Evolutionary conservation across 2,329 filamentous ascomycete species (phyloP).

Genomic region (Lojkania enalia): DNA sequence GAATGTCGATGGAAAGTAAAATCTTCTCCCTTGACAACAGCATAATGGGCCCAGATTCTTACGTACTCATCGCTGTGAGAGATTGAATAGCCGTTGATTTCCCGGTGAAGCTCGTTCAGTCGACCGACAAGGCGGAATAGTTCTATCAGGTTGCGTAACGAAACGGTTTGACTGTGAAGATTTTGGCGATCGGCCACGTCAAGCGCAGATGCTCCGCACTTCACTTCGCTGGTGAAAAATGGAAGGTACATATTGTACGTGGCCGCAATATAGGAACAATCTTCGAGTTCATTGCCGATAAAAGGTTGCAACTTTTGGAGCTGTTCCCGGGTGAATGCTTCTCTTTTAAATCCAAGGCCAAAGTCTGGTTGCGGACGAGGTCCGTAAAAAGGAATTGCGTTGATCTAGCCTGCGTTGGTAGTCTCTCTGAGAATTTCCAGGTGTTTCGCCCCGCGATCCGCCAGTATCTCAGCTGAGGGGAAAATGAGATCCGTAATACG

Average conservation of each 20-base stretch:
- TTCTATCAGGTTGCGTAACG: slow-evolving; percentile 14
- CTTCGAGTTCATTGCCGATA: slow-evolving; percentile 25
- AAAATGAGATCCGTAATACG: slow-evolving; percentile 20
- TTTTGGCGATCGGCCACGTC: slow-evolving; percentile 29
- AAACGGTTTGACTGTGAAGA: slow-evolving; percentile 21
- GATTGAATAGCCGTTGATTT: slow-evolving; percentile 24
- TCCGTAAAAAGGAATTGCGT: slow-evolving; percentile 14
- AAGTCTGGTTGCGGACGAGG: slow-evolving; percentile 22
- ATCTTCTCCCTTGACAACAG: slow-evolving; percentile 18
- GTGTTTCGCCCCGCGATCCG: slow-evolving; percentile 14
- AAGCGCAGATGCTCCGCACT: slow-evolving; percentile 18
- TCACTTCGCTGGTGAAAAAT: slow-evolving; percentile 25
- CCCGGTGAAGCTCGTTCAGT: slow-evolving; percentile 20
- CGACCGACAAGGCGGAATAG: slow-evolving; percentile 22
- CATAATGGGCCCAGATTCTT: slow-evolving; percentile 21
- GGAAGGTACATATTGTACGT: slow-evolving; percentile 34
- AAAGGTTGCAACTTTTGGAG: slow-evolving; percentile 22
- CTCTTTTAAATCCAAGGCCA: slow-evolving; percentile 20
- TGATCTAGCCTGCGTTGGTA: slow-evolving; percentile 19
- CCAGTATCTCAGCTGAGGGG: slow-evolving; percentile 19
- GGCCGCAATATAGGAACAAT: slow-evolving; percentile 49
- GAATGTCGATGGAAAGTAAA: slow-evolving; percentile 20
- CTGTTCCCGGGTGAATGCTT: slow-evolving; percentile 21
- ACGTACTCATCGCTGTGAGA: slow-evolving; percentile 21
- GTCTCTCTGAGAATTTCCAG: slow-evolving; percentile 22